Conservation (phyloP, 2,329 filamentous ascomycete species). For the Zymoseptoria passerinii region DNA sequence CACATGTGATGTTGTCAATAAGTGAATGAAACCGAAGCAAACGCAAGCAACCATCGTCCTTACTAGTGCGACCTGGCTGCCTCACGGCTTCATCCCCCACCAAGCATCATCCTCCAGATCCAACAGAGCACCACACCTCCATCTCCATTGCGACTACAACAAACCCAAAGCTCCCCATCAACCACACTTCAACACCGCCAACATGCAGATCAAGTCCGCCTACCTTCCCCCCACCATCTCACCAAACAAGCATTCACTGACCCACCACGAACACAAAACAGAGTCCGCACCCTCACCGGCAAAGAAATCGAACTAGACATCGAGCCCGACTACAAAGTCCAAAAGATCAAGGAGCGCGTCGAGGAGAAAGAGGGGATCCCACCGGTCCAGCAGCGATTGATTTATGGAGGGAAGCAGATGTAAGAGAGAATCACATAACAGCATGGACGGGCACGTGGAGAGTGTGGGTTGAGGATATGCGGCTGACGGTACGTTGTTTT, state of each 20-base stretch:
- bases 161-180: background rate
- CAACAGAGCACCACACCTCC: background rate
- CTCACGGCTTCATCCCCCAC: background rate
- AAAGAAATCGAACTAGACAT: slow-evolving; percentile 99
- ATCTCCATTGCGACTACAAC: background rate
- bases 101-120: background rate
- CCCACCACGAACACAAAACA: slow-evolving; percentile 32
- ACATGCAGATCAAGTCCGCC: slow-evolving; percentile 28
- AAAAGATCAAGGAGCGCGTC: slow-evolving; percentile 96
- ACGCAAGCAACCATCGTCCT: background rate
- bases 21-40: background rate
- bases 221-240: slow-evolving; percentile 4
- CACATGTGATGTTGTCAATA: background rate
- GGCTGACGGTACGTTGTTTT: background rate
- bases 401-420: slow-evolving; percentile 98
- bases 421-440: slow-evolving; percentile 34
- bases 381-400: slow-evolving; percentile 89
- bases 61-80: background rate
- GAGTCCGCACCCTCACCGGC: slow-evolving; percentile 93
- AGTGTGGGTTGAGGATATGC: background rate
- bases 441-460: background rate
- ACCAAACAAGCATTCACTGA: slow-evolving; percentile 2
- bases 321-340: slow-evolving; percentile 87
- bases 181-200: background rate
- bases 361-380: slow-evolving; percentile 99